Base-by-base conservation (phyloP, 2,329 filamentous ascomycete species). In the Apiospora malaysiana region DNA sequence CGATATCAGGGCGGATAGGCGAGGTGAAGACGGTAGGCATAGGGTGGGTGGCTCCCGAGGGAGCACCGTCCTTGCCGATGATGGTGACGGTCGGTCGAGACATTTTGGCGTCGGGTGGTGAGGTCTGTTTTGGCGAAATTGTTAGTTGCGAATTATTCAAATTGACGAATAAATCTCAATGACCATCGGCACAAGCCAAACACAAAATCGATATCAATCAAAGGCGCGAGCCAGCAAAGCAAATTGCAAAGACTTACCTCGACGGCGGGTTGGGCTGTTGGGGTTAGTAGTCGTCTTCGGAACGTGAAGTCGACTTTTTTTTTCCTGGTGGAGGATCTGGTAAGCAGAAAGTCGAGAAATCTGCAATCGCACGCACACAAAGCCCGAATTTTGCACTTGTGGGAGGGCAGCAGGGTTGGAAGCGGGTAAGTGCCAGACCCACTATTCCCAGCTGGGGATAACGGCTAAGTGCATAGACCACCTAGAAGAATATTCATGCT, bases 1-100 rank as follows among this genome's bases (percentile, higher is more conserved):
- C 96, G 85, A 99, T 97, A 88, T 99, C 96, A 82, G 95, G 93
- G 85, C 96, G 95, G 90, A 99, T 98, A 80, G 96, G 96, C 80
- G 93, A 91, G 86, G 91, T 91, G 93, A 99, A 99, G 88, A 99
- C 95, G 87, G 94, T 91, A 83, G 97, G 96, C 81, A 98, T 92
- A 84, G 96, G 90, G 86, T 95, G 91, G 83, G 95, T 95, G 85
- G 92, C 90, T 85, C 93, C 93, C 86, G 91, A 93, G 87, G 94
- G 89, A 89, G 92, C 90, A 89, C 96, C 96, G 92, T 98, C 95
- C 87, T 94, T 94, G 87, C 93, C 92, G 89, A 97, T 91, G 89
- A 99, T 95, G 85, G 94, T 94, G 86, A 99, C 96, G 84, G 95
- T 98, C 86, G 96, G 96, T 89, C 96, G 91, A 85, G 93, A 95